Conservation (phyloP, 257 asterid species). For the Salvia splendens region DNA sequence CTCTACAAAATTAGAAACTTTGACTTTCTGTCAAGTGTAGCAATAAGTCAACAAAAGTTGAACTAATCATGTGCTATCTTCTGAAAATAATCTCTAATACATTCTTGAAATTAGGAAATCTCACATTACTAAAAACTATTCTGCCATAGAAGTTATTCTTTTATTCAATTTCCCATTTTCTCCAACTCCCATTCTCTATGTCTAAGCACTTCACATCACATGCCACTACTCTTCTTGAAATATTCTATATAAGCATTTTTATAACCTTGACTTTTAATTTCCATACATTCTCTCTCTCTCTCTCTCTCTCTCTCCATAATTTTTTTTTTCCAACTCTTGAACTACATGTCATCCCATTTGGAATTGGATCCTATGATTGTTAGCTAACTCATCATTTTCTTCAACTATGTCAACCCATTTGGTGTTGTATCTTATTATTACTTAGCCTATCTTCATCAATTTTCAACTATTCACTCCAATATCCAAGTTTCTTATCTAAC, state of each 20-base stretch:
- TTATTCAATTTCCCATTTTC: constrained; percentile 45
- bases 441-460: constrained; percentile 37
- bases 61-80: not conserved
- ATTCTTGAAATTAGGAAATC: constrained; percentile 9
- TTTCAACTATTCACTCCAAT: constrained; percentile 23
- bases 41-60: not conserved
- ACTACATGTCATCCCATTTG: not conserved
- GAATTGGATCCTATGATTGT: not conserved
- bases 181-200: constrained; percentile 41
- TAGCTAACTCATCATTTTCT: not conserved
- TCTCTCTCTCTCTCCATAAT: no score
- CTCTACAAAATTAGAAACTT: constrained; percentile 10
- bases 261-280: constrained; percentile 38
- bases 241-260: constrained; percentile 1
- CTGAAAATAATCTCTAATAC: not conserved
- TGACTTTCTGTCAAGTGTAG: constrained; percentile 37
- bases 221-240: constrained; percentile 30
- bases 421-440: constrained; percentile 27
- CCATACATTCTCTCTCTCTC: constrained; percentile 25
- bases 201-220: constrained; percentile 53
- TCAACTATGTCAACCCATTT: constrained; percentile 5
- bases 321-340: not conserved
- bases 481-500: not conserved
- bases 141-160: constrained; percentile 28
- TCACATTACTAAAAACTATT: constrained; percentile 12